Percentiles rank a stretch among this genome's conserved stretches.
Evolutionary conservation across 495 filamentous ascomycete species (phyloP).

Genomic region (Neurospora tetraspora): DNA sequence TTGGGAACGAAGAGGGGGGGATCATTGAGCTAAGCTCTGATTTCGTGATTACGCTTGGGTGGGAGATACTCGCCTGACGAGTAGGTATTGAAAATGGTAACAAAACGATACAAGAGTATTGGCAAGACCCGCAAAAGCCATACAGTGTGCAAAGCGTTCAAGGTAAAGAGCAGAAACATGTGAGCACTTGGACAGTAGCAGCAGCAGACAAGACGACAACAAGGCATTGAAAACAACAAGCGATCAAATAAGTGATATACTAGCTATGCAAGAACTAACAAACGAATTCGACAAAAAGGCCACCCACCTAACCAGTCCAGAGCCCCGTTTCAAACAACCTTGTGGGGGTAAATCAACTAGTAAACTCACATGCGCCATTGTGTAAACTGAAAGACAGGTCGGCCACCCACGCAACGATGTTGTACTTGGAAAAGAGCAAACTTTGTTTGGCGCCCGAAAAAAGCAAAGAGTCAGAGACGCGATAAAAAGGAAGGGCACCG

Average conservation of each 20-base stretch:
- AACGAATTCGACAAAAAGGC: neutral
- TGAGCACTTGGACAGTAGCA: neutral
- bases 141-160: neutral
- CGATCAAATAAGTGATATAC: neutral
- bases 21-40: neutral
- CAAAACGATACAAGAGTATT: neutral
- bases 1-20: neutral
- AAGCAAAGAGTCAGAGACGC: neutral
- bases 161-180: neutral
- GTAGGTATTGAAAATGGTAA: neutral
- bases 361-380: neutral
- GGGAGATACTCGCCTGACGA: neutral
- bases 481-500: neutral
- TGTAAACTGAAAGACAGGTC: neutral
- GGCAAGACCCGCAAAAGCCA: neutral
- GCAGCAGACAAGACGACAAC: neutral
- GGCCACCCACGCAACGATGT: neutral
- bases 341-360: neutral
- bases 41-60: neutral
- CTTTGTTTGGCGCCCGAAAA: neutral
- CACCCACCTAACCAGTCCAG: neutral
- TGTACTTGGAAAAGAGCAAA: neutral
- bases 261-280: neutral
- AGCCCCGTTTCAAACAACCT: neutral
- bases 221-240: neutral